phyloP scores from a whole-genome alignment of 805 yeast genomes.

The Lipomyces yamadae region DNA sequence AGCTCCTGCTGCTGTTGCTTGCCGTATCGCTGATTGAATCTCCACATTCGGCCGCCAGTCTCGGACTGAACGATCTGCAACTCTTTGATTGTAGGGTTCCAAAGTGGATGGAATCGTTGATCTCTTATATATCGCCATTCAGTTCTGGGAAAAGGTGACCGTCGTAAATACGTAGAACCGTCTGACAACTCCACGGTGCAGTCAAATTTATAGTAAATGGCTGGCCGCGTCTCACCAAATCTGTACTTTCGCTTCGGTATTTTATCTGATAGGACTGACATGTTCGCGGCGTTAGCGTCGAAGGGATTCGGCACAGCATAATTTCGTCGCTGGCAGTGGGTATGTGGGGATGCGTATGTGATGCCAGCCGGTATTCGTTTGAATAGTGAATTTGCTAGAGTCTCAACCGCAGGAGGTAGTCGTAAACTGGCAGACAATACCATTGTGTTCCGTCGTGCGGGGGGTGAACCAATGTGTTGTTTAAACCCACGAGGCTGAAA shows the following conservation, averaged over 20 bases:
- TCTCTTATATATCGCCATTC: conserved; percentile 86
- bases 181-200: conserved; percentile 89
- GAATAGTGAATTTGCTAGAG: background rate
- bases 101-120: conserved; percentile 81
- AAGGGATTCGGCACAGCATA: background rate
- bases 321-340: background rate
- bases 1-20: background rate
- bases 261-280: conserved; percentile 31
- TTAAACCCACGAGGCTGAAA: background rate
- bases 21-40: conserved; percentile 28
- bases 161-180: conserved; percentile 84
- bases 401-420: background rate
- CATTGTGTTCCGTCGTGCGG: background rate
- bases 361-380: background rate
- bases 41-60: conserved; percentile 30
- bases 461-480: background rate
- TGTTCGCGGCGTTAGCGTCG: conserved; percentile 30
- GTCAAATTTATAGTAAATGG: conserved; percentile 88
- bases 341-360: background rate
- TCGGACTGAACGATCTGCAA: conserved; percentile 29
- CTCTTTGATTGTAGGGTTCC: conserved; percentile 70
- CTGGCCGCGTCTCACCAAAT: conserved; percentile 87
- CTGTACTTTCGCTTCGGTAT: conserved; percentile 43
- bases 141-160: conserved; percentile 84
- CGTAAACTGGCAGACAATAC: background rate